Evolutionary conservation across 345 rosid genomes (phyloP).

Genomic region (Camelina laxa): DNA sequence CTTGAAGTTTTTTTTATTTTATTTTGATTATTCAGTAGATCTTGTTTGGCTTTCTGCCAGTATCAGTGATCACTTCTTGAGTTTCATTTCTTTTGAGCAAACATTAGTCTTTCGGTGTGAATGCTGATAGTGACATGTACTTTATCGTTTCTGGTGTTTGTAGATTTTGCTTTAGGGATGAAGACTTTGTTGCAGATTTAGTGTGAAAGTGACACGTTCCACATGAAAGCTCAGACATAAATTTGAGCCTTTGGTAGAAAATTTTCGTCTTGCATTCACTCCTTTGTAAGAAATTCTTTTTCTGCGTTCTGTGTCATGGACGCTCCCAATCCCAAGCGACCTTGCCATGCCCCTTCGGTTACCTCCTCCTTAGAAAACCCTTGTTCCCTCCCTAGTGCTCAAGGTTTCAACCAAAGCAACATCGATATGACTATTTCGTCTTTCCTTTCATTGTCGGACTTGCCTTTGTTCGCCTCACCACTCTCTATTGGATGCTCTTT

Average conservation of each 20-base stretch:
- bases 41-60: background rate
- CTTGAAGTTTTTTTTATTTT: slow-evolving; percentile 38
- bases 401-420: slow-evolving; percentile 32
- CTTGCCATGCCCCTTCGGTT: slow-evolving; percentile 17
- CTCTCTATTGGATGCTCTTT: slow-evolving; percentile 71
- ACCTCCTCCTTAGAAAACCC: slow-evolving; percentile 19
- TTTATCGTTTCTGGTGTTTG: slow-evolving; percentile 4
- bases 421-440: slow-evolving; percentile 38
- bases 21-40: background rate
- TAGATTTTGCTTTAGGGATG: slow-evolving; percentile 18
- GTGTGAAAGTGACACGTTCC: slow-evolving; percentile 3
- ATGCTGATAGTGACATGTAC: slow-evolving; percentile 1
- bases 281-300: background rate
- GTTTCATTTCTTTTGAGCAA: slow-evolving; percentile 42
- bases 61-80: slow-evolving; percentile 61
- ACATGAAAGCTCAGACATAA: background rate
- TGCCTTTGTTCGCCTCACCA: slow-evolving; percentile 42
- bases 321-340: slow-evolving; percentile 38
- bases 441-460: slow-evolving; percentile 42
- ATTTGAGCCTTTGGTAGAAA: background rate
- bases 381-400: slow-evolving; percentile 13
- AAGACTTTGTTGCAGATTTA: slow-evolving; percentile 8
- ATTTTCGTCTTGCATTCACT: background rate
- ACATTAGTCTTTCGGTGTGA: background rate
- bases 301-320: slow-evolving; percentile 34